Evolutionary conservation across 208 protist species (phyloP).

Genomic region (Porcisia hertigi): DNA sequence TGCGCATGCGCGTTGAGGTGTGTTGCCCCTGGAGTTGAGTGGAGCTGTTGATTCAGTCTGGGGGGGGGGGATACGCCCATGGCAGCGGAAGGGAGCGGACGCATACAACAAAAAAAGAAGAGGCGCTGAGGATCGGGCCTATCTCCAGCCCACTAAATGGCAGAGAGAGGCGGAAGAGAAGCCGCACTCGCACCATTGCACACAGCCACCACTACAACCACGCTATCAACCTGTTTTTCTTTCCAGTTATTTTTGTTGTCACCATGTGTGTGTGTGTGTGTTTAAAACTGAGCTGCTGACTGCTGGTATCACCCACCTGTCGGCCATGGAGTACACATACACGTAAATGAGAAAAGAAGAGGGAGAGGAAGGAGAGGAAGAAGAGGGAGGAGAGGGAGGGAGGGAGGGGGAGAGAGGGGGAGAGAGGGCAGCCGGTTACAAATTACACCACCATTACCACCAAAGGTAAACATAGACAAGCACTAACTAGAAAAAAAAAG

Average conservation of each 20-base stretch:
- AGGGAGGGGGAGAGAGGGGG: background rate
- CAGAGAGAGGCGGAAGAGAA: background rate
- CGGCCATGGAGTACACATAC: background rate
- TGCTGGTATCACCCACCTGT: no score
- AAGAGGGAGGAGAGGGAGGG: background rate
- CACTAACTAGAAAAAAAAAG: background rate
- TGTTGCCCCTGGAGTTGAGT: background rate
- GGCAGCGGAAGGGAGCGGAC: background rate
- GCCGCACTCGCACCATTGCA: background rate
- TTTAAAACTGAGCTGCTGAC: no score
- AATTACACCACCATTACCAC: background rate
- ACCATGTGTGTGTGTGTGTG: no score
- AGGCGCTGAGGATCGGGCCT: background rate
- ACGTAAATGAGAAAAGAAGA: background rate
- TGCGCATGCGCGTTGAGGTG: background rate
- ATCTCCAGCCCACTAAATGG: background rate
- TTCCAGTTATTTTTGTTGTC: background rate
- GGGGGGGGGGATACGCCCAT: background rate
- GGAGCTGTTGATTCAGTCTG: background rate
- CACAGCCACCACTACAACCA: background rate
- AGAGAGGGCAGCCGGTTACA: background rate
- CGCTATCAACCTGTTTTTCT: background rate
- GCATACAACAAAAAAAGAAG: background rate
- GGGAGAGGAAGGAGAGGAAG: no score
- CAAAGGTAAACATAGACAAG: background rate